Evolutionary conservation across 1,284 basidiomycete genomes (phyloP), one percentile per base, ranked within the genome.

Genomic region (Vanrija pseudolonga): DNA sequence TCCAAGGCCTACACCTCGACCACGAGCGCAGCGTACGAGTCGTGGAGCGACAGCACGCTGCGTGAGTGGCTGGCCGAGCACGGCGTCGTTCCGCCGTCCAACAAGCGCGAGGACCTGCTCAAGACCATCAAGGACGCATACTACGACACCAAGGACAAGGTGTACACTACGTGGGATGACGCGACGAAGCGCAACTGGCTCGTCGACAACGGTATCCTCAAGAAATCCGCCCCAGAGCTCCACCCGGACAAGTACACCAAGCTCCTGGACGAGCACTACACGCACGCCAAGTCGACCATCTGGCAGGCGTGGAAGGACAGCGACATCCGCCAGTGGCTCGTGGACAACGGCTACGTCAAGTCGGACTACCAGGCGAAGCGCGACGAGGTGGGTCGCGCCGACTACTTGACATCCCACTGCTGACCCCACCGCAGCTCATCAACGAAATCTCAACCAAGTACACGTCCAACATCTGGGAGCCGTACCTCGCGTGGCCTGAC

Each of bases 401-500:
- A 24, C 32, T 32, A 32, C 19, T 22, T 14, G 19, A 19, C 45
- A 42, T 37, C n/a, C 17, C 5, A 40, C 45, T 45, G n/a, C n/a
- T 55, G 26, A 3, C 26, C 44, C 51, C 53, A 28, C 19, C 39
- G 24, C 50, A 65, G 38, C 43, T 59, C 53, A 62, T 74, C 59
- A 54, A 58, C 64, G 61, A 60, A 24, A 62, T 65, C 45, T 61
- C 63, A 12, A 28, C 51, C 51, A 66, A 77, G 67, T 80, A 81
- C 71, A 76, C 76, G 64, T 67, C 74, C 42, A 61, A 67, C 23
- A 74, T 76, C 20, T 66, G 80, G 7, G 81, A 84, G 4, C 78
- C 82, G 1, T 92, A 90, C 73, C 79, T 92, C 47, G 81, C 82
- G n/a, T 94, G 90, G 90, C 89, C 90, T 15, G 90, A 93, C 66